Conservation (phyloP, 495 filamentous ascomycete genomes). For the Xylaria nigripes region DNA sequence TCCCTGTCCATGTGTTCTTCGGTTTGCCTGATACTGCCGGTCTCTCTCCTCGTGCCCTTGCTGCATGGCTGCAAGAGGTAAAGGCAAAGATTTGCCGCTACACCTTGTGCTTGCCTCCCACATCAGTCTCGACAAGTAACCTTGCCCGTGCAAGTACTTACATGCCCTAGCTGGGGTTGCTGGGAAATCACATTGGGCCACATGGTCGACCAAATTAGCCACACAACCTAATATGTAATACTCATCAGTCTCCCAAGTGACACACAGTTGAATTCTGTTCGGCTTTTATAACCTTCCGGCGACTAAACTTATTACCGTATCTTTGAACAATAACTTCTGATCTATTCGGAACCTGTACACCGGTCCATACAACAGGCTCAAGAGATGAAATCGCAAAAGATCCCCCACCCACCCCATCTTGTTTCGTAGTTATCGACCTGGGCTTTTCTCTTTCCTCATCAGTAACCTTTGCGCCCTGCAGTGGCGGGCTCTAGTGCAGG, state of each 20-base stretch:
- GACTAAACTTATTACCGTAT: background rate
- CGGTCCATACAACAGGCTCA: background rate
- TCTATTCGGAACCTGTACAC: constrained; percentile 1
- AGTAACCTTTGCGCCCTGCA: background rate
- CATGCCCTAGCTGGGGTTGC: constrained; percentile 29
- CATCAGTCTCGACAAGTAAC: constrained; percentile 12
- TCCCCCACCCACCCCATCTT: background rate
- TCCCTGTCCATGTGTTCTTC: constrained; percentile 19
- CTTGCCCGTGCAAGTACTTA: constrained; percentile 3
- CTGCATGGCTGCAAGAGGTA: constrained; percentile 28
- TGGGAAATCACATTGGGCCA: constrained; percentile 30
- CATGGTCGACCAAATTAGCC: constrained; percentile 31
- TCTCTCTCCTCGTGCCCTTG: constrained; percentile 21
- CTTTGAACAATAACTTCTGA: background rate
- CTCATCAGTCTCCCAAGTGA: constrained; percentile 17
- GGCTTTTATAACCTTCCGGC: constrained; percentile 12
- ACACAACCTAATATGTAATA: constrained; percentile 28
- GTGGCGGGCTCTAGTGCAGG: background rate
- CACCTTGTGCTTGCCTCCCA: constrained; percentile 23
- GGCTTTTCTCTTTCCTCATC: background rate
- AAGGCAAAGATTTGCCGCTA: constrained; percentile 32
- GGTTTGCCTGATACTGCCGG: constrained; percentile 25
- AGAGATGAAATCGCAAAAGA: background rate
- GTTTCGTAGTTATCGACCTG: background rate
- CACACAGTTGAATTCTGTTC: constrained; percentile 20